Base-by-base conservation (phyloP, 78 protist species). In the Diacronema lutheri region DNA sequence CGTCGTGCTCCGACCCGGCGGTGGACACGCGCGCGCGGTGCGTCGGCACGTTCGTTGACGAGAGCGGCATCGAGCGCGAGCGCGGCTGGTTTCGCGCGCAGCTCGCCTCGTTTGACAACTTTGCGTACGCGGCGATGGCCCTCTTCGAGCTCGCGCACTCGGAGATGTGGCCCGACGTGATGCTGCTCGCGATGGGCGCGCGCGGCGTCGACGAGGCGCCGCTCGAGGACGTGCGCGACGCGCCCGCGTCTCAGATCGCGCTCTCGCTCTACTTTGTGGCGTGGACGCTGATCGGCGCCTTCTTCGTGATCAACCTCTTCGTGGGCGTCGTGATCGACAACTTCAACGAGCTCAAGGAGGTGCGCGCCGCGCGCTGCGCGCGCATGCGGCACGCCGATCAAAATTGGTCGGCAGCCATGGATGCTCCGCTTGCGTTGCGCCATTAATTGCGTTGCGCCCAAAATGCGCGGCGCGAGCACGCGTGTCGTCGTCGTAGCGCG, bases 261-360 rank as follows among this genome's bases (percentile, higher is more conserved):
- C 12, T 1, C 20, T 10, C 55, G 6, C 3, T 64, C 44, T 68
- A 71, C 56, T 79, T 84, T 23, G 1, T 89, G 31, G 58, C 76
- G 44, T 89, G 79, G 60, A 61, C 84, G 35, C 2, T 77, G 9
- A 68, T 89, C 66, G 88, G 84, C 29, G 14, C 86, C 21, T 84
- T 89, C 68, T 89, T 89, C 55, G 19, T 68, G n/a, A 4, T 84
- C 46, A 84, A 83, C 73, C 37, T 89, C 31, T 83, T 89, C 29
- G 81, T 89, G 76, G 84, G 86, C 13, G 73, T 65, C 29, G 41
- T 65, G n/a, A 35, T 65, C 44, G 73, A 65, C 44, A 65, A 65
- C 73, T 65, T 65, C 41, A 65, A 13, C 37, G 14, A 35, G 73
- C 13, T 65, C 41, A 65, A 35, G n/a, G 20, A 61, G 11, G 64